phyloP scores from a whole-genome alignment of 2,329 filamentous ascomycete species.

The Fusarium buxicola region DNA sequence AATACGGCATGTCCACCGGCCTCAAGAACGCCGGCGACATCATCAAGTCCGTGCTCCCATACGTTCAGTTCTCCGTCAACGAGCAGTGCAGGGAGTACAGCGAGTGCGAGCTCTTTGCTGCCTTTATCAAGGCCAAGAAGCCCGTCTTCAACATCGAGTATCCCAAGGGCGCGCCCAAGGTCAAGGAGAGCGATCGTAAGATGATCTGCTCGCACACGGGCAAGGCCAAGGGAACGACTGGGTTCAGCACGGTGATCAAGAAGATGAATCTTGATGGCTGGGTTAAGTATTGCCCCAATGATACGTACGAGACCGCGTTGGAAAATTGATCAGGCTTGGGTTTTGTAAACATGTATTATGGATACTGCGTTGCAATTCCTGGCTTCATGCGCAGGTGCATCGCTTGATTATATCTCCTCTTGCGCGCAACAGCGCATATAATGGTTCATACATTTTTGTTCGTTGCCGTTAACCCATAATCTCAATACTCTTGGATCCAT shows the following conservation, averaged over 20 bases:
- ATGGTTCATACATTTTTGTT: slow-evolving; percentile 10
- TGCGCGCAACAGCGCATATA: background rate
- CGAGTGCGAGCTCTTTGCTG: slow-evolving; percentile 68
- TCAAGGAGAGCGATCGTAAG: slow-evolving; percentile 50
- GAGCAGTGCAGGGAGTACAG: slow-evolving; percentile 73
- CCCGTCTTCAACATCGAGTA: slow-evolving; percentile 82
- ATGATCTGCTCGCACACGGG: slow-evolving; percentile 57
- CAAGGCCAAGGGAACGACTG: slow-evolving; percentile 55
- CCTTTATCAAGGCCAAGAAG: slow-evolving; percentile 70
- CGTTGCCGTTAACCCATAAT: slow-evolving; percentile 12
- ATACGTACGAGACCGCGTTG: slow-evolving; percentile 44
- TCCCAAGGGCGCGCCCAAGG: slow-evolving; percentile 60
- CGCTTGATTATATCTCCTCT: slow-evolving; percentile 3
- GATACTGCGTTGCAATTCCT: background rate
- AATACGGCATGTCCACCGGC: slow-evolving; percentile 69
- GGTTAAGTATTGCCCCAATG: slow-evolving; percentile 66
- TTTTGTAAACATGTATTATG: background rate
- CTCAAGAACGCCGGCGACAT: slow-evolving; percentile 76
- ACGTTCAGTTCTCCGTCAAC: slow-evolving; percentile 75
- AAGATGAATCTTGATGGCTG: slow-evolving; percentile 72
- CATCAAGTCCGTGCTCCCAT: slow-evolving; percentile 58
- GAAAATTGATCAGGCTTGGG: slow-evolving; percentile 15
- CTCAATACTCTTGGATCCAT: background rate
- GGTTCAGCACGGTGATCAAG: slow-evolving; percentile 75
- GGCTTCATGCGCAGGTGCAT: background rate